Evolutionary conservation across 2,329 filamentous ascomycete genomes (phyloP).

Genomic region (Magnaporthales sp.): DNA sequence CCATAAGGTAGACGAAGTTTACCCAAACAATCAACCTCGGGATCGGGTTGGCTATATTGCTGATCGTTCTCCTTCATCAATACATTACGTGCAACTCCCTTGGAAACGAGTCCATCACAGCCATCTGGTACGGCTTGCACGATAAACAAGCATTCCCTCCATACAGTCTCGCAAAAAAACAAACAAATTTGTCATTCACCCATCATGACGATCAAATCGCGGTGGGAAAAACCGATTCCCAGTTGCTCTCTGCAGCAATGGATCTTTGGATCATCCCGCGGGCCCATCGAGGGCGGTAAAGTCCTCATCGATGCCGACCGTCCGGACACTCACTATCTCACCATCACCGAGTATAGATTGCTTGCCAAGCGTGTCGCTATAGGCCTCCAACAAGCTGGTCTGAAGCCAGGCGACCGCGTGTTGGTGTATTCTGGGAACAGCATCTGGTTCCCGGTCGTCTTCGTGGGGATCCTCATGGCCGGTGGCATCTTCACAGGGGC

Average conservation of each 20-base stretch:
- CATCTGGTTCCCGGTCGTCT: conserved; percentile 61
- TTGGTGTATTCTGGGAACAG: conserved; percentile 67
- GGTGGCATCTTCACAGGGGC: conserved; percentile 67
- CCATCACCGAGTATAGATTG: conserved; percentile 53
- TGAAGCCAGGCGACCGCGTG: conserved; percentile 61
- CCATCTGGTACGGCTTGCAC: not conserved
- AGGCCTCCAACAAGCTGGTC: conserved; percentile 54
- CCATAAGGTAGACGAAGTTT: not conserved
- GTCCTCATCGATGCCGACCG: conserved; percentile 56
- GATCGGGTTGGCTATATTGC: not conserved
- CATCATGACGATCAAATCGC: conserved; percentile 37
- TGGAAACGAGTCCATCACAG: not conserved
- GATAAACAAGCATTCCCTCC: not conserved
- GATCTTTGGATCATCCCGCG: conserved; percentile 42
- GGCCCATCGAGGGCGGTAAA: conserved; percentile 31
- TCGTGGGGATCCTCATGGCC: conserved; percentile 69
- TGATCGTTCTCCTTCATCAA: not conserved
- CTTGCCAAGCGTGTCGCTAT: conserved; percentile 65
- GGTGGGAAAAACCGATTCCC: conserved; percentile 35
- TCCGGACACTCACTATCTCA: conserved; percentile 60
- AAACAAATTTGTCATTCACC: not conserved
- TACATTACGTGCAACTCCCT: not conserved
- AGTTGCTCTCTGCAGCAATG: conserved; percentile 44
- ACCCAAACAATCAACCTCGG: not conserved
- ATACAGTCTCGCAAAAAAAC: not conserved